These are phyloP conservation scores for Cladosporium sp. DNA, from an alignment of 2,329 filamentous ascomycete species.

Conservation along the genomic window DNA sequence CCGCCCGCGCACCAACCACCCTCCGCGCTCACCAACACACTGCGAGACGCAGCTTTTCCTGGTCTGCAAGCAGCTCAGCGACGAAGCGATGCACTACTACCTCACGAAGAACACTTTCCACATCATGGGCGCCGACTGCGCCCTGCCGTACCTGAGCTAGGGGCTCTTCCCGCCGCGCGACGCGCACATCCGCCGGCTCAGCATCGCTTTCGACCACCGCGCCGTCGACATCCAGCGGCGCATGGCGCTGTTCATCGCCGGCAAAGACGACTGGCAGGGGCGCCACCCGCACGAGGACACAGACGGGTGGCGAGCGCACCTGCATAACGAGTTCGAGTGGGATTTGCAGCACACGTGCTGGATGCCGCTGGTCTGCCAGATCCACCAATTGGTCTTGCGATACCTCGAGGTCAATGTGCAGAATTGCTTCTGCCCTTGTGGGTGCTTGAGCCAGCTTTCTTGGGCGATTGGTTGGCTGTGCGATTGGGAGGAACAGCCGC, in stretches of 20 bases:
- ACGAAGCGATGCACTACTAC: slow-evolving; percentile 27
- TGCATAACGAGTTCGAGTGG: slow-evolving; percentile 18
- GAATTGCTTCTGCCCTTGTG: slow-evolving; percentile 18
- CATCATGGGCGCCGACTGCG: slow-evolving; percentile 14
- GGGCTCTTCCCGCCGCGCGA: slow-evolving; percentile 16
- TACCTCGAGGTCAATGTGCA: slow-evolving; percentile 17
- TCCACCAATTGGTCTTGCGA: slow-evolving; percentile 6
- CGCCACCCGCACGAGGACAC: background rate
- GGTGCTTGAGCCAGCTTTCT: slow-evolving; percentile 7
- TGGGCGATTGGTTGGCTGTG: slow-evolving; percentile 17
- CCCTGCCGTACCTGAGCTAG: slow-evolving; percentile 18
- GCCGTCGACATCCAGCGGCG: slow-evolving; percentile 13
- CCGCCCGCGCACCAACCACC: background rate
- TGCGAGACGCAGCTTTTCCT: slow-evolving; percentile 26
- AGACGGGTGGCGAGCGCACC: slow-evolving; percentile 1
- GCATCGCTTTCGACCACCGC: slow-evolving; percentile 18
- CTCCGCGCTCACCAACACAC: background rate
- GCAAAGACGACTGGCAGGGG: slow-evolving; percentile 8
- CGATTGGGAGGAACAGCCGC: slow-evolving; percentile 16
- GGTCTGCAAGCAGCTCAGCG: slow-evolving; percentile 38
- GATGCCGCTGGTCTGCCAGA: slow-evolving; percentile 14
- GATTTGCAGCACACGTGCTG: slow-evolving; percentile 17
- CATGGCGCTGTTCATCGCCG: slow-evolving; percentile 6
- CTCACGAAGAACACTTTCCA: slow-evolving; percentile 17
- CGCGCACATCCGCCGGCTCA: slow-evolving; percentile 15